Percentiles rank a stretch among this genome's conserved stretches.
Evolutionary conservation across 345 rosid species (phyloP).

Genomic region (Gossypium mustelinum): DNA sequence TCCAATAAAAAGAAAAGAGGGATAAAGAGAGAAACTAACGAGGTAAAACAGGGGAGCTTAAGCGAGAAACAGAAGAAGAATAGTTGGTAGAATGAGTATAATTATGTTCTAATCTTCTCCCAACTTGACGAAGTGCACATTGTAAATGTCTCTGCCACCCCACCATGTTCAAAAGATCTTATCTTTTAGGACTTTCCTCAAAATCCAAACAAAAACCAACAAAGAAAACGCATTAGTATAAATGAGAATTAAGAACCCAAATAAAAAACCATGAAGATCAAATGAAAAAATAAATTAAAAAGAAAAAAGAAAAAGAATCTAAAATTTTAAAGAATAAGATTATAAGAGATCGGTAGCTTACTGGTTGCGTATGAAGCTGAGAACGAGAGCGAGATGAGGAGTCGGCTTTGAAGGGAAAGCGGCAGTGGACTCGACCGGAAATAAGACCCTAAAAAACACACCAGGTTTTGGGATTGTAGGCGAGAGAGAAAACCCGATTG

Average conservation of each 20-base stretch:
- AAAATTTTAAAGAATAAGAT: not conserved
- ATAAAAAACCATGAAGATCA: not conserved
- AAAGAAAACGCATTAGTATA: not conserved
- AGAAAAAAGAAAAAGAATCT: not conserved
- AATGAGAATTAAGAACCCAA: not conserved
- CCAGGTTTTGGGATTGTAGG: not conserved
- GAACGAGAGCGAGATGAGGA: not conserved
- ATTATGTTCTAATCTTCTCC: slow-evolving; percentile 35
- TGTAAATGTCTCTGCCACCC: slow-evolving; percentile 76
- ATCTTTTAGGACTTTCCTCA: slow-evolving; percentile 5
- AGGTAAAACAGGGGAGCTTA: slow-evolving; percentile 26
- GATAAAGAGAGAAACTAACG: slow-evolving; percentile 31
- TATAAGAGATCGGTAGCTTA: not conserved
- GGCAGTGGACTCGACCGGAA: not conserved
- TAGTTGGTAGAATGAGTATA: slow-evolving; percentile 26
- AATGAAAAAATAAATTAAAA: not conserved
- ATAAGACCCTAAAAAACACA: not conserved
- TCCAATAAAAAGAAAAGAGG: too few species aligned
- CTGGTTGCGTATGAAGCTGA: not conserved
- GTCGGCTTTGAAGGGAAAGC: not conserved
- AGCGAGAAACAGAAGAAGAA: slow-evolving; percentile 22
- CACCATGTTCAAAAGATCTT: slow-evolving; percentile 38
- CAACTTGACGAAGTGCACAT: slow-evolving; percentile 39
- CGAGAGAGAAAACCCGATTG: not conserved
- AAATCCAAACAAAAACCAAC: not conserved